Base-by-base conservation (phyloP, 1,284 basidiomycete species). In the Leccinum fallax region DNA sequence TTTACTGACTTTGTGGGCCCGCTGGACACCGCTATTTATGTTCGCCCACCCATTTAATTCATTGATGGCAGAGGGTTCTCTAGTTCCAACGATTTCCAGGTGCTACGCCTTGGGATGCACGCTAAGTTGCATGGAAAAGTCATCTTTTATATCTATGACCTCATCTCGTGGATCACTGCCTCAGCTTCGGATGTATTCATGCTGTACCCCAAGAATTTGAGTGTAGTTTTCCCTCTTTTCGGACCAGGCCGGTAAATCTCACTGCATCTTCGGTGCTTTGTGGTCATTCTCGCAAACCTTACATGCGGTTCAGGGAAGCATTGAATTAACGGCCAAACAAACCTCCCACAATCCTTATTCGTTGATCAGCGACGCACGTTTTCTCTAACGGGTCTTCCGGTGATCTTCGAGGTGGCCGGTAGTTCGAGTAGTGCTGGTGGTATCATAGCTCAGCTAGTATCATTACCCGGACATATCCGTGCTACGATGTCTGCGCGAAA, bases 11-110 rank as follows among this genome's bases (percentile, higher is more conserved):
- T 40, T 49, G 30, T 54, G 21, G 28, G 58, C 46, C 10, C 15
- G 38, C 38, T 19, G 61, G 55, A 34, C 30, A 16, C 46, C 46
- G 13, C 21, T 21, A 24, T 48, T 34, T 59, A 53, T 34, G n/a
- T 53, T 53, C 40, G 16, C 28, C 52, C 5, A 48, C 48, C 48
- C 32, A n/a, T 53, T 62, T 24, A 24, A 34, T 61, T 43, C 49
- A 55, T 53, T 57, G 52, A 64, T 49, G 30, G 43, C 28, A 48
- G 48, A 62, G 7, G 15, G 5, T 15, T 63, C 30, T 55, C n/a
- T 13, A 55, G 61, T 21, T 5, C 34, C 34, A 36, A 6, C 13
- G 34, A 10, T 55, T 38, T 55, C 15, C 16, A 52, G 64, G 28
- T 32, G 43, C 34, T 58, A 32, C 19, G 26, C 32, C 21, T 34